Evolutionary conservation across 495 filamentous ascomycete species (phyloP), one percentile per base, ranked within the genome.

Genomic region (Penicillium bialowiezense): DNA sequence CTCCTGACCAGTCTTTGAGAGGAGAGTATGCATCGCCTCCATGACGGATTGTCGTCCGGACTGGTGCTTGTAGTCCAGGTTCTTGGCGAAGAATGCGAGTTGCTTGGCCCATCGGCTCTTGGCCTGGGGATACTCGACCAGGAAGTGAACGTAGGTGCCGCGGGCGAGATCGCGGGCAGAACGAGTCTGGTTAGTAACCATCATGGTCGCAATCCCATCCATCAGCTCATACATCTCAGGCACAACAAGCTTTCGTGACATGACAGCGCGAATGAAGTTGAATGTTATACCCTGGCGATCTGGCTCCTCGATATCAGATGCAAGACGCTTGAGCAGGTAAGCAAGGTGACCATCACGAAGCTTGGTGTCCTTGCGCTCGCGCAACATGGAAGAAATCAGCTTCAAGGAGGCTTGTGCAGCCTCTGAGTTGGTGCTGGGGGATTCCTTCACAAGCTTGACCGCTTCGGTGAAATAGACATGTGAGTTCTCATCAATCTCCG

Each of bases 111-210:
- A 90, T 3, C 95, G 76, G 52, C 83, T 85, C 63, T 88, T 89
- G 56, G 85, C 89, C 61, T 97, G 93, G 1, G 93, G 93, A 61
- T 97, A 98, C 36, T 97, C 88, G 53, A 91, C 83, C 29, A 98
- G 67, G 75, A 97, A 98, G 57, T 96, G 89, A 64, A 96, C 83
- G 68, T 95, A 98, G 19, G 84, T 87, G 17, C 89, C 89, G 23
- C 95, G 82, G 14, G 92, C 91, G 28, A 92, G 70, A 58, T 96
- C 91, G 34, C 92, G 80, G 3, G 91, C 87, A 52, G 84, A 82
- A 55, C 86, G 84, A 54, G 90, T 90, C 48, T 95, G 87, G 65
- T 96, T 97, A 19, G 88, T 96, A 48, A 98, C 88, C 91, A 97
- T 96, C 68, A 97, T 85, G n/a, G 76, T 81, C 19, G 89, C 88